These are phyloP conservation scores for Aeschynomene evenia DNA, from an alignment of 306 rosid species.

Conservation along the genomic window DNA sequence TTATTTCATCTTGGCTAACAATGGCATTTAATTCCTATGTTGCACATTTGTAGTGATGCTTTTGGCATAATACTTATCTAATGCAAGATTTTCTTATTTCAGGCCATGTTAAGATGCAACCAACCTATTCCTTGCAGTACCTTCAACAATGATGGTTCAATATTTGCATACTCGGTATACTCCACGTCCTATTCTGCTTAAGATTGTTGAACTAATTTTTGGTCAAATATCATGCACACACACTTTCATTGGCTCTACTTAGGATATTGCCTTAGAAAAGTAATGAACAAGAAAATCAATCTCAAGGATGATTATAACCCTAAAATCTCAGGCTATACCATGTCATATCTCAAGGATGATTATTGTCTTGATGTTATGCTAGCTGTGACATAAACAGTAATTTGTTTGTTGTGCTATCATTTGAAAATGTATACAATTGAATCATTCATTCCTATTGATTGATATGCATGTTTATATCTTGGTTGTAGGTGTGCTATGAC, in stretches of 20 bases:
- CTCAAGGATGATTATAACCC: not conserved
- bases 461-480: conserved; percentile 17
- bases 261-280: not conserved
- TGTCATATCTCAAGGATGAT: not conserved
- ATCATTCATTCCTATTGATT: not conserved
- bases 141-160: conserved; percentile 87
- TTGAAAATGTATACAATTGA: conserved; percentile 4
- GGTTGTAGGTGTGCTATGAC: conserved; percentile 79
- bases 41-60: not conserved
- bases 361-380: not conserved
- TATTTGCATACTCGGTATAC: conserved; percentile 79
- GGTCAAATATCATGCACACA: not conserved
- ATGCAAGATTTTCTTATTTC: conserved; percentile 34
- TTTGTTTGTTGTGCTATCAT: not conserved
- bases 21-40: conserved; percentile 9
- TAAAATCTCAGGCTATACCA: not conserved
- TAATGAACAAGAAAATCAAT: not conserved
- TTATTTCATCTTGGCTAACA: conserved; percentile 25
- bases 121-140: conserved; percentile 87
- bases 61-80: conserved; percentile 19
- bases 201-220: conserved; percentile 11
- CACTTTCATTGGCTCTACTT: not conserved
- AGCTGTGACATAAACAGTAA: not conserved
- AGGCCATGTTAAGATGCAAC: conserved; percentile 89
- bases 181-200: conserved; percentile 13